A percentile compares a stretch with the other conserved stretches of the same genome.
Evolutionary conservation across 176 grass and related monocot genomes (phyloP).

Genomic region (Aegilops longissima): DNA sequence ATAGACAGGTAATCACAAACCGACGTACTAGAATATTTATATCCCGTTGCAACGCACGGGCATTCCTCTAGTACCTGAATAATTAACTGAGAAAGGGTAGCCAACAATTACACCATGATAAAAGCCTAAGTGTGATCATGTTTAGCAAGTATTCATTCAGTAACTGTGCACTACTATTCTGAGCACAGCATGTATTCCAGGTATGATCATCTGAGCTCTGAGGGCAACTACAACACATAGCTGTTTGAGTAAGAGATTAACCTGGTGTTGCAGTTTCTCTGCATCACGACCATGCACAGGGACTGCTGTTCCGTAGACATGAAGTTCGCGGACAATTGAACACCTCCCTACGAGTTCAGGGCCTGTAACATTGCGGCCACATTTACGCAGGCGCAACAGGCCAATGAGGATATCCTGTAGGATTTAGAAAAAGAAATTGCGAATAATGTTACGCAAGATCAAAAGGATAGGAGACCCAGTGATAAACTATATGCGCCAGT

Average conservation of each 20-base stretch:
- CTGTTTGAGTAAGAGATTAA: conserved; percentile 6
- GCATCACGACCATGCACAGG: conserved; percentile 91
- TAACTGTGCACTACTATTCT: neutral
- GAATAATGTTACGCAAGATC: conserved; percentile 5
- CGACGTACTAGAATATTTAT: no score
- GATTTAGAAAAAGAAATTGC: conserved; percentile 5
- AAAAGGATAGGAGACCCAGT: neutral
- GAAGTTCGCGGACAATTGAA: conserved; percentile 96
- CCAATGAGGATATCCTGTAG: conserved; percentile 95
- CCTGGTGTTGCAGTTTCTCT: conserved; percentile 93
- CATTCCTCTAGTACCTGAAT: no score
- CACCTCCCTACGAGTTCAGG: conserved; percentile 88
- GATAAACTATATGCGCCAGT: neutral
- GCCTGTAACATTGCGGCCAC: conserved; percentile 81
- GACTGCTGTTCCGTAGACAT: conserved; percentile 98
- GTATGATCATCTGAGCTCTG: neutral
- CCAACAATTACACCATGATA: neutral
- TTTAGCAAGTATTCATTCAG: neutral
- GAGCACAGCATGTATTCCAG: neutral
- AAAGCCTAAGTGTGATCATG: neutral
- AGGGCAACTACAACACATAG: neutral
- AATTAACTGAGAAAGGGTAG: neutral
- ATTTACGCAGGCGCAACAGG: conserved; percentile 78
- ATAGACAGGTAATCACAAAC: no score
- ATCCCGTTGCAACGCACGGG: no score